Conservation (phyloP, 2,329 filamentous ascomycete genomes). For the Triangularia verruculosa region DNA sequence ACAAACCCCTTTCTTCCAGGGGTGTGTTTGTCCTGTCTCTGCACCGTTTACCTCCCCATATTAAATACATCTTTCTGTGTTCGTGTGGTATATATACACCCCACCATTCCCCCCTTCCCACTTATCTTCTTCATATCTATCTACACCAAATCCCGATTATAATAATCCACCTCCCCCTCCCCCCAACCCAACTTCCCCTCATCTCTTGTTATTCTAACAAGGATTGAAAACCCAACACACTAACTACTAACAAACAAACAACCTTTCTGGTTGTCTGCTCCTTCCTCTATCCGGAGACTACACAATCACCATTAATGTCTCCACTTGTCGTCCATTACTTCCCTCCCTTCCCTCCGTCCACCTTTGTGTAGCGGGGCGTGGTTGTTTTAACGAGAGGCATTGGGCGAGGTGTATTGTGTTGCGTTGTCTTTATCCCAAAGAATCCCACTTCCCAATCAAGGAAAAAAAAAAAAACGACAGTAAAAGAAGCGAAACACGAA, state of each 20-base stretch:
- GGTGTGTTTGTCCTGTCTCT: no score
- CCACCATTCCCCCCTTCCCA: neutral
- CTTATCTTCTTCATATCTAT: neutral
- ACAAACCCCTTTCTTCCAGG: no score
- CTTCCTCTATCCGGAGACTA: neutral
- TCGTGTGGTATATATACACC: neutral
- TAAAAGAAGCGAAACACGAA: slow-evolving; percentile 6
- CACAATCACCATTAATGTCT: neutral
- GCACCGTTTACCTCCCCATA: neutral
- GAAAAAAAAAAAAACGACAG: neutral
- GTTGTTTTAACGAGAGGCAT: neutral
- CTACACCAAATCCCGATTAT: neutral
- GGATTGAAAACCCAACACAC: neutral
- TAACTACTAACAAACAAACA: neutral
- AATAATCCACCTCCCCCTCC: neutral
- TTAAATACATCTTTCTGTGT: no score
- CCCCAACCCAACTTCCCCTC: neutral
- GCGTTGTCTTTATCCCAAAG: neutral
- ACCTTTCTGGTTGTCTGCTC: neutral
- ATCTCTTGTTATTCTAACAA: neutral
- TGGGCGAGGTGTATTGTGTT: neutral
- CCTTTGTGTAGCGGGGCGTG: neutral
- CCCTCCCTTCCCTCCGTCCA: neutral
- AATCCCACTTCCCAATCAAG: neutral
- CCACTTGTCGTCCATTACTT: neutral